A percentile compares a stretch with the other conserved stretches of the same genome.
These are phyloP conservation scores for Deakozyma indianensis DNA, from an alignment of 805 yeast species.

Conservation along the genomic window DNA sequence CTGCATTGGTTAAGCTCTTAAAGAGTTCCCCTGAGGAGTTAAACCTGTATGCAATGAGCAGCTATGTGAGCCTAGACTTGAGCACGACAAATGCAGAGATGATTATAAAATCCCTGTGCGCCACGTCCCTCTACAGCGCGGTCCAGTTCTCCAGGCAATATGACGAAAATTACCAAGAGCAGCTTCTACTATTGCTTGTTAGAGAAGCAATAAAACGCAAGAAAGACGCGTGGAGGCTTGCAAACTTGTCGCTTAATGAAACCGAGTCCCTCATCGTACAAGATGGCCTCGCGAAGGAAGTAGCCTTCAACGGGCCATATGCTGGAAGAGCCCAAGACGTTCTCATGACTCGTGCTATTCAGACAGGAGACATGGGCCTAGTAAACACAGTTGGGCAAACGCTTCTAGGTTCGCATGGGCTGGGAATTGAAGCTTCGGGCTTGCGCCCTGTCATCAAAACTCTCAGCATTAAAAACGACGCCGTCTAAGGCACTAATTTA, in stretches of 20 bases:
- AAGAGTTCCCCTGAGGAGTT: neutral
- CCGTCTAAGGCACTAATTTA: no score
- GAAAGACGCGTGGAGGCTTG: slow-evolving; percentile 10
- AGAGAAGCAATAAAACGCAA: slow-evolving; percentile 2
- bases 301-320: slow-evolving; percentile 1
- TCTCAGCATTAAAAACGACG: slow-evolving; percentile 1
- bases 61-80: slow-evolving; percentile 6
- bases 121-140: slow-evolving; percentile 6
- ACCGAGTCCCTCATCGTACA: slow-evolving; percentile 6
- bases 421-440: neutral
- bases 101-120: slow-evolving; percentile 7
- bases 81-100: slow-evolving; percentile 3
- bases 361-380: slow-evolving; percentile 6
- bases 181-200: slow-evolving; percentile 5
- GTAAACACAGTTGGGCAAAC: slow-evolving; percentile 4
- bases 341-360: slow-evolving; percentile 8
- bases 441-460: neutral
- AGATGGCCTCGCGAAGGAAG: slow-evolving; percentile 4
- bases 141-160: slow-evolving; percentile 8
- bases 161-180: slow-evolving; percentile 2
- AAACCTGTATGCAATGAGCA: slow-evolving; percentile 5
- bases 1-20: slow-evolving; percentile 3
- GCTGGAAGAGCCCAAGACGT: slow-evolving; percentile 9
- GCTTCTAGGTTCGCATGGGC: slow-evolving; percentile 2
- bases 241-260: slow-evolving; percentile 8